Evolutionary conservation across 2,329 filamentous ascomycete species (phyloP).

Genomic region (Pyrenochaeta sp.): DNA sequence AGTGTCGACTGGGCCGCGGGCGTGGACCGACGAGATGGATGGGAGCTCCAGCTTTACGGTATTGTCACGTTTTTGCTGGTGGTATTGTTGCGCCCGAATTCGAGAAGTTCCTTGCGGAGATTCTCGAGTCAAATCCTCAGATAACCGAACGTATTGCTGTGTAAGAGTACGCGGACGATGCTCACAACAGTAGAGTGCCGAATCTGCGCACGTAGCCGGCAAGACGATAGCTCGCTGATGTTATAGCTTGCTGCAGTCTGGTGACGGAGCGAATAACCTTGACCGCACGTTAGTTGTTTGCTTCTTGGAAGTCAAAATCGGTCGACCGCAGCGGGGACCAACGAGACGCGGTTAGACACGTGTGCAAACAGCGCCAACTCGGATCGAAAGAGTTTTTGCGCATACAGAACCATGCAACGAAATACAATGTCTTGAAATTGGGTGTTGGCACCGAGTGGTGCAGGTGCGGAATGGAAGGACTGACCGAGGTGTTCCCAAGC

Average conservation of each 20-base stretch:
- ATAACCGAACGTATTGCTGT: slow-evolving; percentile 35
- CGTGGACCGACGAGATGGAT: slow-evolving; percentile 83
- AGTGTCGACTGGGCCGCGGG: slow-evolving; percentile 77
- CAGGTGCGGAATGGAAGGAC: slow-evolving; percentile 7
- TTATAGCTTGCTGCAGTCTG: slow-evolving; percentile 35
- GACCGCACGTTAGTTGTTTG: slow-evolving; percentile 50
- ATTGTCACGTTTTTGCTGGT: slow-evolving; percentile 49
- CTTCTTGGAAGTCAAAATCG: slow-evolving; percentile 28
- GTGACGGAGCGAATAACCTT: slow-evolving; percentile 31
- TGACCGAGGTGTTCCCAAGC: slow-evolving; percentile 27
- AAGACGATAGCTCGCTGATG: slow-evolving; percentile 32
- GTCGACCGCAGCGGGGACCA: slow-evolving; percentile 31
- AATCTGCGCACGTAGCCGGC: slow-evolving; percentile 41
- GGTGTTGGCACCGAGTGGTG: slow-evolving; percentile 2
- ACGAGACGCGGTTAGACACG: slow-evolving; percentile 38
- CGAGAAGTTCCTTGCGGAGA: slow-evolving; percentile 21
- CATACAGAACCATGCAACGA: slow-evolving; percentile 7
- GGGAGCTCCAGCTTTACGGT: slow-evolving; percentile 95
- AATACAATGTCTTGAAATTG: not conserved
- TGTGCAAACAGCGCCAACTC: slow-evolving; percentile 40
- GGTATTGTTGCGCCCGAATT: slow-evolving; percentile 6
- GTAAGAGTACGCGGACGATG: slow-evolving; percentile 22
- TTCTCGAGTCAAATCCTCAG: slow-evolving; percentile 30
- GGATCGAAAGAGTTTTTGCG: slow-evolving; percentile 12
- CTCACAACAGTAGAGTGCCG: slow-evolving; percentile 41